phyloP scores from a whole-genome alignment of 2,329 filamentous ascomycete species.

The Tolypocladium sp. region DNA sequence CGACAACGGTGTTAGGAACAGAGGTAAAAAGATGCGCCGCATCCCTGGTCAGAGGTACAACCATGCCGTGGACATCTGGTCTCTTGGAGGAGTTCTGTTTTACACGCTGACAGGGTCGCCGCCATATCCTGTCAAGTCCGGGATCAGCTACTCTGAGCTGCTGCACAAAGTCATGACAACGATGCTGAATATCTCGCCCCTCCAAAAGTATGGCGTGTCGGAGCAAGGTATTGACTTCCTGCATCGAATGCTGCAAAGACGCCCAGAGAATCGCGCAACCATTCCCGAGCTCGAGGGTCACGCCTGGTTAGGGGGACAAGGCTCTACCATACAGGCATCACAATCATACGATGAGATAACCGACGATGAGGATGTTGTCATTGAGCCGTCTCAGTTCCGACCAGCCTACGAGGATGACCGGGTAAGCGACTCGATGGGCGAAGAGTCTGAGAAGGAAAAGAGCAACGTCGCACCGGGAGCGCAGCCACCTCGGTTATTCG shows the following conservation, averaged over 20 bases:
- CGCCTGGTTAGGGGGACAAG: slow-evolving; percentile 54
- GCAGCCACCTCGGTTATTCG: slow-evolving; percentile 37
- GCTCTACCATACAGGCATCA: slow-evolving; percentile 20
- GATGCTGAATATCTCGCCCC: slow-evolving; percentile 54
- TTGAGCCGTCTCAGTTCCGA: slow-evolving; percentile 50
- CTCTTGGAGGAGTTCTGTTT: slow-evolving; percentile 84
- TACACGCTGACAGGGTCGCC: slow-evolving; percentile 71
- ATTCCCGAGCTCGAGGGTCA: slow-evolving; percentile 62
- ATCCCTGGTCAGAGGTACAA: slow-evolving; percentile 61
- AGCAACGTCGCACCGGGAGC: slow-evolving; percentile 51
- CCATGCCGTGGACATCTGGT: slow-evolving; percentile 94
- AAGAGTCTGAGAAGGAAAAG: slow-evolving; percentile 75
- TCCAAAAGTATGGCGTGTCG: slow-evolving; percentile 52
- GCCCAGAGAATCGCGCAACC: slow-evolving; percentile 68
- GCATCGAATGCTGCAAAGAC: slow-evolving; percentile 67
- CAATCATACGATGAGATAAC: slow-evolving; percentile 52
- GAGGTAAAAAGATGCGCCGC: slow-evolving; percentile 55
- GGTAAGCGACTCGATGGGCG: slow-evolving; percentile 37
- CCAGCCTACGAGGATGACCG: slow-evolving; percentile 24
- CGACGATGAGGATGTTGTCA: slow-evolving; percentile 50
- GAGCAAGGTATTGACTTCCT: slow-evolving; percentile 65
- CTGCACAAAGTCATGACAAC: slow-evolving; percentile 80
- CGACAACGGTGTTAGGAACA: slow-evolving; percentile 54
- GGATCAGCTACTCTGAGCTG: slow-evolving; percentile 69
- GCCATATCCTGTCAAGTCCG: slow-evolving; percentile 71